A percentile compares a stretch with the other conserved stretches of the same genome.
phyloP scores from a whole-genome alignment of 345 rosid genomes.

The Erodium maritimum region DNA sequence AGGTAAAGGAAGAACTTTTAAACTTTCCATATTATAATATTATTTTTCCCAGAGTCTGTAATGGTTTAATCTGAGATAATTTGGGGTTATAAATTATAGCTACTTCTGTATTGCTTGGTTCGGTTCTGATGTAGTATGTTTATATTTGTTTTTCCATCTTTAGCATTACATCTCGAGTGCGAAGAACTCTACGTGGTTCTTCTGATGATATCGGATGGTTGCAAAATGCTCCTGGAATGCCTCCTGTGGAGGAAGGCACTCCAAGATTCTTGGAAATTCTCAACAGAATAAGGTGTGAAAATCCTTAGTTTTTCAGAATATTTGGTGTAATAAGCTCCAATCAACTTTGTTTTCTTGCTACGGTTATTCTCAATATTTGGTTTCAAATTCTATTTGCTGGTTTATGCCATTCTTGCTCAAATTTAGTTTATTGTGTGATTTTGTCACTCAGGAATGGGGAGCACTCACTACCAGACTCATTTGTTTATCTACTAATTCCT shows the following conservation, averaged over 20 bases:
- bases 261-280: constrained; percentile 50
- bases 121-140: constrained; percentile 2
- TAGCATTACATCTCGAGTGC: constrained; percentile 45
- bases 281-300: constrained; percentile 30
- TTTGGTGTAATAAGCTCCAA: no score
- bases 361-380: no score
- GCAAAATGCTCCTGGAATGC: constrained; percentile 45
- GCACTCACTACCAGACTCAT: constrained; percentile 44
- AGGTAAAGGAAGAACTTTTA: constrained; percentile 29
- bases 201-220: constrained; percentile 69
- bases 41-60: background rate
- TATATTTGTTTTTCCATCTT: constrained; percentile 6
- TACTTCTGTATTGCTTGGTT: background rate
- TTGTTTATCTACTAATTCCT: constrained; percentile 58
- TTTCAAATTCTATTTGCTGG: background rate
- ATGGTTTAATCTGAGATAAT: background rate
- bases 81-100: background rate
- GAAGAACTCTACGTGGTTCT: constrained; percentile 47
- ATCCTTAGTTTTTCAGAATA: background rate
- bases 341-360: no score
- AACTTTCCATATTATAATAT: background rate
- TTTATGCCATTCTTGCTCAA: background rate
- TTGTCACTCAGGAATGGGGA: constrained; percentile 42
- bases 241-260: constrained; percentile 49
- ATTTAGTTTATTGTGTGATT: no score